Evolutionary conservation across 2,329 filamentous ascomycete species (phyloP), one percentile per base, ranked within the genome.

Genomic region (Phialemoniopsis sp.): DNA sequence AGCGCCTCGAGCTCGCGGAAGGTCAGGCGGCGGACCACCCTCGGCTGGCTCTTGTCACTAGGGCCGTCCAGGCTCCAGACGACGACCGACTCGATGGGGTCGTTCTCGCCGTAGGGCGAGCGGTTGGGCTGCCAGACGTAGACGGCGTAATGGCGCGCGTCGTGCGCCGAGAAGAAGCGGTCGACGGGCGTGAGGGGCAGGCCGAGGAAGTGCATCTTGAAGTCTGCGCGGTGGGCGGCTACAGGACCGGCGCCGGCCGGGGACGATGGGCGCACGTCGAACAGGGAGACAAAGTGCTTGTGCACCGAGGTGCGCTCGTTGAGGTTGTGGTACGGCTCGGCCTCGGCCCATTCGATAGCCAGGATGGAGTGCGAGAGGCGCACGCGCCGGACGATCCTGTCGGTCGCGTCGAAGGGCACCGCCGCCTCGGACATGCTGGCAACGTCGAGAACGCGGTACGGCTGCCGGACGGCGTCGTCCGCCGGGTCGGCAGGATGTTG

Each of bases 81-180:
- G 13, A 68, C 69, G 19, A 83, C 58, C 28, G 71, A 67, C 52
- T 83, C 79, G 13, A 77, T 67, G 0, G 76, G 76, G 12, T 72
- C 68, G 48, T 77, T 72, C 37, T 78, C 72, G 29, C 70, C 69
- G 62, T 73, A 77, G 29, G 72, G 62, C 33, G 71, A 72, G 34
- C 70, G 70, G 46, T 73, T 74, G 3, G 74, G 70, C 48, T 81
- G 76, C 78, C 78, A 82, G 19, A 75, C 64, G 55, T 82, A 83
- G 13, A 81, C 62, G 30, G 68, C 76, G 56, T 82, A 83, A 52
- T 83, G 78, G 1, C 66, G 76, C 13, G 64, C 52, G 35, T 66
- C 81, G 52, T 84, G 80, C 2, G 73, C 60, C 9, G 77, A 82
- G 57, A 77, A 80, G 64, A 82, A 80, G n/a, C 78, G 72, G 51